These are phyloP conservation scores for Canavalia ensiformis DNA, from an alignment of 306 rosid species.

Conservation along the genomic window DNA sequence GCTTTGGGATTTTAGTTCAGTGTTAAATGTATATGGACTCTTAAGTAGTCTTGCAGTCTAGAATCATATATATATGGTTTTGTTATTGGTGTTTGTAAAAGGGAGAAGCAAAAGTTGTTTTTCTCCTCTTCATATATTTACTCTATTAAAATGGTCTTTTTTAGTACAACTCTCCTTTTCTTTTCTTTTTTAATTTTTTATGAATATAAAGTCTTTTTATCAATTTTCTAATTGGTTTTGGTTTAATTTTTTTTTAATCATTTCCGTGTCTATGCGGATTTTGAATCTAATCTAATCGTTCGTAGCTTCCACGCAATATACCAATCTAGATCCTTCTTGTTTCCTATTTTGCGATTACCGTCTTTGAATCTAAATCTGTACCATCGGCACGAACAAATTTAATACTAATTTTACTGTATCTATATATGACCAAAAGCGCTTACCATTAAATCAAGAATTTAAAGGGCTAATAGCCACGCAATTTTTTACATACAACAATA, in stretches of 20 bases:
- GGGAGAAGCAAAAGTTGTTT: background rate
- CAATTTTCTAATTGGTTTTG: background rate
- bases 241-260: background rate
- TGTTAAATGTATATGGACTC: background rate
- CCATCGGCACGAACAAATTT: background rate
- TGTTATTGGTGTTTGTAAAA: background rate
- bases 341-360: no score
- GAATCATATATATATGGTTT: background rate
- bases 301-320: no score
- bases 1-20: background rate
- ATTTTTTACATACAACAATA: no score
- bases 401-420: no score
- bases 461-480: no score
- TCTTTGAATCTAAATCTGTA: no score
- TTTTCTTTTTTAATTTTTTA: background rate
- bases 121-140: background rate
- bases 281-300: background rate
- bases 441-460: no score
- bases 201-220: background rate
- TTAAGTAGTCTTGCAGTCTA: background rate
- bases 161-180: no score
- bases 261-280: background rate
- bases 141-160: background rate
- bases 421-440: no score
- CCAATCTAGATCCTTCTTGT: no score